phyloP scores from a whole-genome alignment of 768 basidiomycete genomes.

The Phaffia tasmanica region DNA sequence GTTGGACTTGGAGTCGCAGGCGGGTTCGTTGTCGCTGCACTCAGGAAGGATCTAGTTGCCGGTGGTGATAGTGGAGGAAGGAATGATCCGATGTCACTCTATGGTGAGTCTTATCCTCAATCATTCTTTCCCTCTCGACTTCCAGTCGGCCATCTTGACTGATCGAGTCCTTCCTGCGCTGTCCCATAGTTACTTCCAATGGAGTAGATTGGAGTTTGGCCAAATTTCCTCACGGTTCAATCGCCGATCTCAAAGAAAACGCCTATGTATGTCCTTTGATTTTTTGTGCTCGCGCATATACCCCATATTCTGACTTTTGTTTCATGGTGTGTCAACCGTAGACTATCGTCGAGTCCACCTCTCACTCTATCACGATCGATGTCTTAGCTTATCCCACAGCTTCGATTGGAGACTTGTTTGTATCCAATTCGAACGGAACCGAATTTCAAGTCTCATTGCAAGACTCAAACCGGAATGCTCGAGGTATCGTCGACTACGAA shows the following conservation, averaged over 20 bases:
- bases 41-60: slow-evolving; percentile 50
- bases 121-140: neutral
- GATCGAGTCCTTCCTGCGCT: slow-evolving; percentile 55
- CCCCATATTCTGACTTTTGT: neutral
- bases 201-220: slow-evolving; percentile 75
- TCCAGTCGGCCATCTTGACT: neutral
- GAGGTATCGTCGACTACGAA: slow-evolving; percentile 90
- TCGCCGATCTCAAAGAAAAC: slow-evolving; percentile 68
- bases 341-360: slow-evolving; percentile 87
- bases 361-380: slow-evolving; percentile 87
- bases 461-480: slow-evolving; percentile 80
- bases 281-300: neutral
- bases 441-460: slow-evolving; percentile 82
- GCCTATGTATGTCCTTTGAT: slow-evolving; percentile 30
- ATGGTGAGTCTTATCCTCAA: slow-evolving; percentile 8
- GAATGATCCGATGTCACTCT: slow-evolving; percentile 34
- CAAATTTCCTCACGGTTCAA: slow-evolving; percentile 80
- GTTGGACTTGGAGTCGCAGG: slow-evolving; percentile 83
- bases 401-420: slow-evolving; percentile 78
- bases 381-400: slow-evolving; percentile 56
- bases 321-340: slow-evolving; percentile 48
- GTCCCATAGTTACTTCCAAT: slow-evolving; percentile 56
- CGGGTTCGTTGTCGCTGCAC: slow-evolving; percentile 82
- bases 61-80: slow-evolving; percentile 29
- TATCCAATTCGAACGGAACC: slow-evolving; percentile 91